phyloP scores from a whole-genome alignment of 805 yeast species.

The Saturnispora bothae region DNA sequence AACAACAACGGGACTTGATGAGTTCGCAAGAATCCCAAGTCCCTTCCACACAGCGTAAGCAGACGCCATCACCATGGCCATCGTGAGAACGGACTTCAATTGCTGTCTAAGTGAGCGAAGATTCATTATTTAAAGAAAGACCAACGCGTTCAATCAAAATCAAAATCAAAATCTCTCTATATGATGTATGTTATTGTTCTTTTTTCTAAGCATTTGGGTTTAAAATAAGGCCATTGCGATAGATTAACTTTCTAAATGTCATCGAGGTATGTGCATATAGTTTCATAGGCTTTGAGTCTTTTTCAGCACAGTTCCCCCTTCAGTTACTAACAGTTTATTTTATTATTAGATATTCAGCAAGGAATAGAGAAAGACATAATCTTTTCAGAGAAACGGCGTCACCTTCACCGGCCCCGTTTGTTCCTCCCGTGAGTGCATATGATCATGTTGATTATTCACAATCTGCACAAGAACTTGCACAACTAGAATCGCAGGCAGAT shows the following conservation, averaged over 20 bases:
- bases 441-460: slow-evolving; percentile 27
- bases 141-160: no score
- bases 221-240: no score
- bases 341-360: no score
- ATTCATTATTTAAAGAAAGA: slow-evolving; percentile 16
- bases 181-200: no score
- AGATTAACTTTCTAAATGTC: no score
- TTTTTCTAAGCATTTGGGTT: no score
- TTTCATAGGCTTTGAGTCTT: no score
- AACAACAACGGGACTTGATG: slow-evolving; percentile 91
- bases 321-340: no score
- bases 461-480: slow-evolving; percentile 44
- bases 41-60: slow-evolving; percentile 92
- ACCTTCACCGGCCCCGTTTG: slow-evolving; percentile 5
- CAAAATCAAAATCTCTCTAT: no score
- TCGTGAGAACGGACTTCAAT: slow-evolving; percentile 41
- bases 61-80: slow-evolving; percentile 73
- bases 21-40: slow-evolving; percentile 61
- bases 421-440: slow-evolving; percentile 31
- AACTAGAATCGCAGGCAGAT: slow-evolving; percentile 57
- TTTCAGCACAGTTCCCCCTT: no score
- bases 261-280: no score
- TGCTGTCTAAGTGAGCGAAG: slow-evolving; percentile 22
- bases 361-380: slow-evolving; percentile 8
- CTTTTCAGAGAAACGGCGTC: slow-evolving; percentile 7